Base-by-base conservation (phyloP, 345 rosid species). In the Salix koriyanagi region DNA sequence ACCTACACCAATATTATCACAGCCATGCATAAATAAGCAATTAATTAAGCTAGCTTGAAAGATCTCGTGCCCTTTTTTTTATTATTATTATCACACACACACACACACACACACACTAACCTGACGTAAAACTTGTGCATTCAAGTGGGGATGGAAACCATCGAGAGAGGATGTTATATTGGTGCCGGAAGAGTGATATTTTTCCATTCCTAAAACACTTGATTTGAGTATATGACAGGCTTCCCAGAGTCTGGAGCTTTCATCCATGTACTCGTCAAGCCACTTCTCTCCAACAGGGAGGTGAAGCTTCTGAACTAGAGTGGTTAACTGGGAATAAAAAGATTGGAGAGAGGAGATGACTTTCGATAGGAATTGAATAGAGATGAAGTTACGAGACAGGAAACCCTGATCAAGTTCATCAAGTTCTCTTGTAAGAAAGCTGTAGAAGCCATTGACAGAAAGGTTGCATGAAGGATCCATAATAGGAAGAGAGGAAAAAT, bases 191-290 rank as follows among this genome's bases (percentile, higher is more conserved):
- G 84, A 67, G 67, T 72, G 87, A 64, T 75, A 85, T 46, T 58
- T 79, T 72, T 90, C 90, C 79, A 90, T 71, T 1, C 77, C 81
- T 1, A 90, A 85, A 72, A 86, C 76, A 28, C 89, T 87, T 10
- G 85, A 77, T 81, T 90, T 88, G 73, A 90, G 87, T 2, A 84
- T 58, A 32, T 64, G 80, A 48, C 91, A 90, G n/a, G 91, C 93
- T 30, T 86, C 89, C 93, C 90, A 90, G 4, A 90, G 83, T 81
- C 86, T 84, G 16, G 88, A 83, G 83, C 91, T 90, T 76, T 90
- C 93, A 32, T 90, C 93, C 93, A 90, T 90, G 84, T 90, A 90
- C 76, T 90, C 93, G 66, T 90, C 89, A 2, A 90, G 91, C 93
- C 91, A 90, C 73, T 86, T 90, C 48, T 84, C 93, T 6, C 93